These are phyloP conservation scores for Themeda triandra DNA, from an alignment of 176 grass and related monocot species.

Conservation along the genomic window DNA sequence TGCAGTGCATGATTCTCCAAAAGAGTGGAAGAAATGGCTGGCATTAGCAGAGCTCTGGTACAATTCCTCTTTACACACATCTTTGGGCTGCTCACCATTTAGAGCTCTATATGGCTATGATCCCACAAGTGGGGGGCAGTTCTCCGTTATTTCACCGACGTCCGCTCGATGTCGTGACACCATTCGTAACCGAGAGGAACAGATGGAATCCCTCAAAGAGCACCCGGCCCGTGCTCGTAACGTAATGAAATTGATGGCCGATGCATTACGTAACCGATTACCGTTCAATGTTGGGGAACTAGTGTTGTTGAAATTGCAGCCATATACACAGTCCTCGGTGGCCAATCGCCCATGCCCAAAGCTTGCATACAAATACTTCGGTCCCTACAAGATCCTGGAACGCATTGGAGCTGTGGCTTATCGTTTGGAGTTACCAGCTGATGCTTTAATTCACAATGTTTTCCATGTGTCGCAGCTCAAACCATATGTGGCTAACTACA, in stretches of 20 bases:
- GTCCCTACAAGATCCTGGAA: too few species aligned
- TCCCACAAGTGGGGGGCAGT: fast-evolving
- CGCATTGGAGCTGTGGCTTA: too few species aligned
- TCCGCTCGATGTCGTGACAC: background rate
- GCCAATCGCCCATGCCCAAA: too few species aligned
- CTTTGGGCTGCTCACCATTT: too few species aligned
- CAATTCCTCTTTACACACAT: too few species aligned
- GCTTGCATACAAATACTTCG: too few species aligned
- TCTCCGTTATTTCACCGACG: too few species aligned
- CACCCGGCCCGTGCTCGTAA: background rate
- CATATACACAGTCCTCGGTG: too few species aligned
- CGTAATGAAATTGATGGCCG: background rate
- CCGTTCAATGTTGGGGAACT: fast-evolving
- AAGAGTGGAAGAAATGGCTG: background rate
- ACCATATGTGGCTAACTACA: too few species aligned
- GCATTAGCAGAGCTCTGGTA: background rate
- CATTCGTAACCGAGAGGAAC: fast-evolving
- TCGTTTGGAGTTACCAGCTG: too few species aligned
- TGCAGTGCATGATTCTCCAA: background rate
- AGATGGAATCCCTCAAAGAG: fast-evolving
- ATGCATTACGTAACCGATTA: fast-evolving
- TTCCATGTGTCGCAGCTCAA: too few species aligned
- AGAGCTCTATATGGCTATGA: background rate
- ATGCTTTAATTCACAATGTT: too few species aligned
- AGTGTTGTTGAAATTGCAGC: background rate